phyloP scores from a whole-genome alignment of 768 basidiomycete genomes.

The Panaeolus papilionaceus region DNA sequence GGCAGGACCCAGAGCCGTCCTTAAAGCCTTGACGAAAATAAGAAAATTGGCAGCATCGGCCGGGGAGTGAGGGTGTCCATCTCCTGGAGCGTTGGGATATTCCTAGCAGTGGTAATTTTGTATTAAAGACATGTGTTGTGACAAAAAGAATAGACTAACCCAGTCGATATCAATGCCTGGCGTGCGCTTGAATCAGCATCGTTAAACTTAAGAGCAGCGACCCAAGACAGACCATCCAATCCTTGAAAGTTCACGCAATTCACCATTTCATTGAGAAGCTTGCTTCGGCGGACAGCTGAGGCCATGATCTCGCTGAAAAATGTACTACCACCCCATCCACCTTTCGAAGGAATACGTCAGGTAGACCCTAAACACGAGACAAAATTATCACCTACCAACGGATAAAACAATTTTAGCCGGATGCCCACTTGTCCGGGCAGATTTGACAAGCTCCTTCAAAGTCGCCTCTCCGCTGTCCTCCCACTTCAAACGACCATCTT shows the following conservation, averaged over 20 bases:
- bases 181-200: background rate
- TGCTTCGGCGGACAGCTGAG: slow-evolving; percentile 49
- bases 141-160: slow-evolving; percentile 37
- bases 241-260: slow-evolving; percentile 59
- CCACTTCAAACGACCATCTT: slow-evolving; percentile 55
- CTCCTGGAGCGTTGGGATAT: slow-evolving; percentile 68
- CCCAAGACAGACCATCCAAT: slow-evolving; percentile 59
- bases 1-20: slow-evolving; percentile 56
- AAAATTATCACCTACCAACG: slow-evolving; percentile 53
- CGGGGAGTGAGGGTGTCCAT: slow-evolving; percentile 62
- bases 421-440: slow-evolving; percentile 56
- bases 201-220: background rate
- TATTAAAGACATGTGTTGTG: background rate
- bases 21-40: slow-evolving; percentile 59
- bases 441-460: slow-evolving; percentile 59
- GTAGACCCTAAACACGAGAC: background rate
- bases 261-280: slow-evolving; percentile 60
- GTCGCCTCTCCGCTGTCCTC: slow-evolving; percentile 55
- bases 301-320: slow-evolving; percentile 66
- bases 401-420: slow-evolving; percentile 70
- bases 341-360: slow-evolving; percentile 20
- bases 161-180: slow-evolving; percentile 60
- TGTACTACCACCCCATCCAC: slow-evolving; percentile 70
- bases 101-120: slow-evolving; percentile 45
- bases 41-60: slow-evolving; percentile 69